Conservation (phyloP, 1,284 basidiomycete genomes). For the Somion occarium region DNA sequence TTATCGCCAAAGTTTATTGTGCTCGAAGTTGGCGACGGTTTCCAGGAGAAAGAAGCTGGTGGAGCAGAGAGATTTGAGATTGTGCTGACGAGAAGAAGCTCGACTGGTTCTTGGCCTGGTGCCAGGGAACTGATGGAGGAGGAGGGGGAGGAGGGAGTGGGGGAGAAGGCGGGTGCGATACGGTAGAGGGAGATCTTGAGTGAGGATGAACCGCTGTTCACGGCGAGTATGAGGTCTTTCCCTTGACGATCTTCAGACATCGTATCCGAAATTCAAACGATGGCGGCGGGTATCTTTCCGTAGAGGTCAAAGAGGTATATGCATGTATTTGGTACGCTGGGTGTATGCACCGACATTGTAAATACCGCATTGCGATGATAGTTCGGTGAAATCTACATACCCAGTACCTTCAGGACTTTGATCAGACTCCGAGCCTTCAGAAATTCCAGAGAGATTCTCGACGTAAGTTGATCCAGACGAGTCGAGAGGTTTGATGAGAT, state of each 20-base stretch:
- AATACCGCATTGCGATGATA: too few relatives aligned
- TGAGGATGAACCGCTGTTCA: slow-evolving; percentile 73
- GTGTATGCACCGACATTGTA: too few relatives aligned
- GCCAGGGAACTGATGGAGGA: not conserved
- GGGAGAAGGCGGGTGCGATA: slow-evolving; percentile 14
- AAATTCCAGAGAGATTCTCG: too few relatives aligned
- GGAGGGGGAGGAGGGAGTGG: slow-evolving; percentile 9
- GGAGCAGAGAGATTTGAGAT: slow-evolving; percentile 55
- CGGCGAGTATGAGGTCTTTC: slow-evolving; percentile 45
- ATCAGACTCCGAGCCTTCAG: too few relatives aligned
- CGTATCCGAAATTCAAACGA: too few relatives aligned
- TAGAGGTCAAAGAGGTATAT: too few relatives aligned
- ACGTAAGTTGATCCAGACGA: too few relatives aligned
- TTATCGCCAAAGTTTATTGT: slow-evolving; percentile 18
- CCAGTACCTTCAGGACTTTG: too few relatives aligned
- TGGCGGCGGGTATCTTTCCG: too few relatives aligned
- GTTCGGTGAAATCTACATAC: too few relatives aligned
- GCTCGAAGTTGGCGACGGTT: slow-evolving; percentile 30
- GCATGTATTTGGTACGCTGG: too few relatives aligned
- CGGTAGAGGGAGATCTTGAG: slow-evolving; percentile 71
- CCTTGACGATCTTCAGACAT: slow-evolving; percentile 4
- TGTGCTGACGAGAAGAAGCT: slow-evolving; percentile 44
- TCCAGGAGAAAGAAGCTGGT: slow-evolving; percentile 39
- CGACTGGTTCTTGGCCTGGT: slow-evolving; percentile 30
- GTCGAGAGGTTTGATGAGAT: too few relatives aligned